Conservation (phyloP, 306 rosid species). For the Vigna unguiculata region DNA sequence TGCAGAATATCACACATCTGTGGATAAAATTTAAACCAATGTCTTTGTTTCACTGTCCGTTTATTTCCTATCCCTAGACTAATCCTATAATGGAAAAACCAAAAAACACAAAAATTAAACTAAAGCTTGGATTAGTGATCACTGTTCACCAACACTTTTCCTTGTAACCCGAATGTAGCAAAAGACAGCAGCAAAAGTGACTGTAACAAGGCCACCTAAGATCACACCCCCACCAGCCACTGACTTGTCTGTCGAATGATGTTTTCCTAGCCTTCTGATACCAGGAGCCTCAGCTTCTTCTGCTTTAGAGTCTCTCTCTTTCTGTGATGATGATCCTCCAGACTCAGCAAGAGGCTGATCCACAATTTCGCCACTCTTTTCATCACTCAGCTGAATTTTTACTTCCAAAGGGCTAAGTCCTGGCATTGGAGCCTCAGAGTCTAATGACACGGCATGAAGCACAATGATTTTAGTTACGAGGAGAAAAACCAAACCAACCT, state of each 20-base stretch:
- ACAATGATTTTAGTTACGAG: conserved; percentile 50
- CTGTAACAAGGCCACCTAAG: conserved; percentile 85
- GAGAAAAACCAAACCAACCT: conserved; percentile 52
- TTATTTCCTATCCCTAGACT: conserved; percentile 30
- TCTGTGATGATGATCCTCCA: conserved; percentile 42
- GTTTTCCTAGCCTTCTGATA: conserved; percentile 68
- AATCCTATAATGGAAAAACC: not conserved
- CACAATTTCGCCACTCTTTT: conserved; percentile 32
- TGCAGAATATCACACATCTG: conserved; percentile 19
- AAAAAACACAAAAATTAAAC: not conserved
- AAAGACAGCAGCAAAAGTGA: conserved; percentile 80
- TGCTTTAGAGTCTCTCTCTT: conserved; percentile 37
- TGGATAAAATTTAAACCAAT: conserved; percentile 2
- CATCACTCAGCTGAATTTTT: conserved; percentile 16
- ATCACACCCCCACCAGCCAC: conserved; percentile 93
- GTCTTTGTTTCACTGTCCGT: not conserved
- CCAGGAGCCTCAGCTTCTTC: conserved; percentile 66
- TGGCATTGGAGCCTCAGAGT: conserved; percentile 49
- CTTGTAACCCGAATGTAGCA: conserved; percentile 87
- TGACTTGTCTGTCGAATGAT: conserved; percentile 65
- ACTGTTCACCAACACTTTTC: conserved; percentile 43
- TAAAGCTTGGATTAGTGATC: conserved; percentile 18
- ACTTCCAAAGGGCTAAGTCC: conserved; percentile 28
- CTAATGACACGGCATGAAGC: conserved; percentile 51
- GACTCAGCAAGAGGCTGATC: conserved; percentile 37